These are phyloP conservation scores for Bretschneidera sinensis DNA, from an alignment of 345 rosid species.

Conservation along the genomic window DNA sequence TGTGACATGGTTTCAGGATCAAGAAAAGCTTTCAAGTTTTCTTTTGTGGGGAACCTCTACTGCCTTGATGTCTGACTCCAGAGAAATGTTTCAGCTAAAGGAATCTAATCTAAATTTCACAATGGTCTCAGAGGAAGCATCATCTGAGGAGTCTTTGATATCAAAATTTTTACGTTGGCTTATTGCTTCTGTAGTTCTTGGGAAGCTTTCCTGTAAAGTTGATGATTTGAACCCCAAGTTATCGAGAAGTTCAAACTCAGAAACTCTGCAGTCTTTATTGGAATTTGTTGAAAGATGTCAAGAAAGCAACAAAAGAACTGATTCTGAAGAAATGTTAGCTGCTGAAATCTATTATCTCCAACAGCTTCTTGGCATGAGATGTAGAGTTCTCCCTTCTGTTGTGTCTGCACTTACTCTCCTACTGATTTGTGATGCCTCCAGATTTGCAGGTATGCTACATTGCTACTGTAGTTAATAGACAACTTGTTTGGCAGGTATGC, in stretches of 20 bases:
- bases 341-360: constrained; percentile 53
- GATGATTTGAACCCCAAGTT: constrained; percentile 18
- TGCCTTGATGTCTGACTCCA: constrained; percentile 51
- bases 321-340: constrained; percentile 40
- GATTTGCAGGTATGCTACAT: constrained; percentile 37
- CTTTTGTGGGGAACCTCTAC: constrained; percentile 66
- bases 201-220: constrained; percentile 42
- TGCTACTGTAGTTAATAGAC: constrained; percentile 15
- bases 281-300: constrained; percentile 26
- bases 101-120: constrained; percentile 20
- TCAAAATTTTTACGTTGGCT: constrained; percentile 89
- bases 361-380: constrained; percentile 44
- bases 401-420: constrained; percentile 62
- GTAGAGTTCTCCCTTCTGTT: constrained; percentile 51
- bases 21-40: constrained; percentile 55
- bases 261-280: constrained; percentile 42
- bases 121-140: constrained; percentile 27
- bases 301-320: constrained; percentile 23
- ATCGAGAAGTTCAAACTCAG: constrained; percentile 25
- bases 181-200: constrained; percentile 61
- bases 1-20: constrained; percentile 42
- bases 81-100: constrained; percentile 17
- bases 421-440: constrained; percentile 31
- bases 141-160: constrained; percentile 47
- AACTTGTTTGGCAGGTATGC: constrained; percentile 8